Percentiles rank a stretch among this genome's conserved stretches.
phyloP scores from a whole-genome alignment of 202 grass and related monocot genomes.

The Schoenoplectus triqueter region DNA sequence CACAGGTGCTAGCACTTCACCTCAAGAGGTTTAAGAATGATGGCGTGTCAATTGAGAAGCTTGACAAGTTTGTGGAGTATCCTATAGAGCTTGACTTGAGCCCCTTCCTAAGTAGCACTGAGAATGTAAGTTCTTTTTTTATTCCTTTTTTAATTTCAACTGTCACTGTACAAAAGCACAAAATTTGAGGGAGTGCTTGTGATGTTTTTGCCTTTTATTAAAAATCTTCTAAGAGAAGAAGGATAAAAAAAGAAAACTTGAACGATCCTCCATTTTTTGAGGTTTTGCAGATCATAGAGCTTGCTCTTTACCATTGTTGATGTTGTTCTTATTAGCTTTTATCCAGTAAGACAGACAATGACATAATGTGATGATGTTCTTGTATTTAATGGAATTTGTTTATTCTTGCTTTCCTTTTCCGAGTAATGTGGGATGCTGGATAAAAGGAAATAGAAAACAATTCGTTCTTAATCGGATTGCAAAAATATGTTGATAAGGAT shows the following conservation, averaged over 20 bases:
- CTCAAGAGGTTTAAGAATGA: slow-evolving; percentile 83
- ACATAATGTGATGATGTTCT: slow-evolving; percentile 3
- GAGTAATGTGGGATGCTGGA: neutral
- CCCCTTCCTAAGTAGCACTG: slow-evolving; percentile 45
- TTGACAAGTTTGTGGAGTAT: slow-evolving; percentile 70
- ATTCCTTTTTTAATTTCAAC: neutral
- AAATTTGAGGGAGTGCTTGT: too few species aligned
- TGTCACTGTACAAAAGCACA: neutral
- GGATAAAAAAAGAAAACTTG: neutral
- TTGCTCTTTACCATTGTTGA: slow-evolving; percentile 38
- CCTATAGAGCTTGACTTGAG: slow-evolving; percentile 76
- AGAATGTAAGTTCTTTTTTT: slow-evolving; percentile 20
- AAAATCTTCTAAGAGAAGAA: neutral
- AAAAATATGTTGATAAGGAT: slow-evolving; percentile 9
- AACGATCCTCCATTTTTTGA: neutral
- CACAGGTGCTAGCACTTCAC: slow-evolving; percentile 75
- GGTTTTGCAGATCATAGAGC: slow-evolving; percentile 39
- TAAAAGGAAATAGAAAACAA: neutral
- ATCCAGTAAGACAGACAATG: slow-evolving; percentile 26
- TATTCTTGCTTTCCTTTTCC: slow-evolving; percentile 9
- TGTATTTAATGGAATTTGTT: slow-evolving; percentile 8
- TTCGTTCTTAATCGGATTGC: neutral
- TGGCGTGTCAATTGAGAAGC: slow-evolving; percentile 58
- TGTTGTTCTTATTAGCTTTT: slow-evolving; percentile 2
- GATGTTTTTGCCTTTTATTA: neutral